Percentiles rank a stretch among this genome's conserved stretches.
These are phyloP conservation scores for Sporisorium graminicola DNA, from an alignment of 1,284 basidiomycete species.

Conservation along the genomic window DNA sequence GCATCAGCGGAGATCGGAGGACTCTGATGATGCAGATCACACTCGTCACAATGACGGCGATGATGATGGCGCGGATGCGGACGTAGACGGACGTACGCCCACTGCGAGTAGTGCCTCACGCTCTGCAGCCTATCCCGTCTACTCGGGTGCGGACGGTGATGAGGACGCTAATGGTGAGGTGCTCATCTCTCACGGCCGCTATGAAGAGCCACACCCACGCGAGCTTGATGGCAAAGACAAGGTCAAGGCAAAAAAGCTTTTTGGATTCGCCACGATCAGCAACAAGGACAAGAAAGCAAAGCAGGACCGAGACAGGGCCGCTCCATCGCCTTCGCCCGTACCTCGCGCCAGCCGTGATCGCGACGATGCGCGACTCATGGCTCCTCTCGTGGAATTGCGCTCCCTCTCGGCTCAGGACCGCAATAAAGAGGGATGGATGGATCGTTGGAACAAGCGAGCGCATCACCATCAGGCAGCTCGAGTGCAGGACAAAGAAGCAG, in stretches of 20 bases:
- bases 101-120: constrained; percentile 3
- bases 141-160: constrained; percentile 28
- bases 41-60: neutral
- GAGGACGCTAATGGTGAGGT: constrained; percentile 35
- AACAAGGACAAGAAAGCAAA: constrained; percentile 39
- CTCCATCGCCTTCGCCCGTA: constrained; percentile 19
- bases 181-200: constrained; percentile 41
- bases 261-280: constrained; percentile 30
- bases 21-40: neutral
- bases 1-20: constrained; percentile 12
- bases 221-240: constrained; percentile 36
- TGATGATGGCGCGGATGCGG: neutral
- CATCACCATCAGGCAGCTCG: constrained; percentile 29
- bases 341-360: constrained; percentile 16
- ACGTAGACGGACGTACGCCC: constrained; percentile 20
- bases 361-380: constrained; percentile 17
- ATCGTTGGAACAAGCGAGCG: constrained; percentile 34
- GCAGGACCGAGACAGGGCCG: constrained; percentile 17
- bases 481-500: constrained; percentile 34
- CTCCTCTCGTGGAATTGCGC: constrained; percentile 12
- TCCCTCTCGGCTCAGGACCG: constrained; percentile 12
- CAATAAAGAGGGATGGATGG: constrained; percentile 49
- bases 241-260: constrained; percentile 43
- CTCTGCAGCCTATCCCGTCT: constrained; percentile 39
- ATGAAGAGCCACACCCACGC: constrained; percentile 28